Evolutionary conservation across 352 stramenopile species (phyloP).

Genomic region (Halophytophthora polymorphica): DNA sequence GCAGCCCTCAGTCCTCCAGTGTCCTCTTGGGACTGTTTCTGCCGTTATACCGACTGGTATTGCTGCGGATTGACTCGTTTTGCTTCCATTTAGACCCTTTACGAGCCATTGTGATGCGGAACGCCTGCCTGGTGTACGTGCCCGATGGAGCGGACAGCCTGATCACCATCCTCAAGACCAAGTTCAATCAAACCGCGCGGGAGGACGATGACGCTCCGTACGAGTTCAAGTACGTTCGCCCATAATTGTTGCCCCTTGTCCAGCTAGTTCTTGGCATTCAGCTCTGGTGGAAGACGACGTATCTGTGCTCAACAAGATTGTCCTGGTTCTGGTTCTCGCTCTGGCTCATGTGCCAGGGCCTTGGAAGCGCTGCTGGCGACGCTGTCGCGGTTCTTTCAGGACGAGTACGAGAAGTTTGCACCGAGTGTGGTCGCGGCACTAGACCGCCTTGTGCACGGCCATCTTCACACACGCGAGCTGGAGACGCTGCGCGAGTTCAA

Average conservation of each 20-base stretch:
- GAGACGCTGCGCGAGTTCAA: constrained; percentile 68
- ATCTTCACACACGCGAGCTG: constrained; percentile 42
- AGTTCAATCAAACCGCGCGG: constrained; percentile 36
- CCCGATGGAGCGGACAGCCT: constrained; percentile 44
- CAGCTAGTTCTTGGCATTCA: constrained; percentile 14
- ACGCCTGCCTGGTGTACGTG: constrained; percentile 43
- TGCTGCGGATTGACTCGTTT: not conserved
- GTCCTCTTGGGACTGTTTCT: not conserved
- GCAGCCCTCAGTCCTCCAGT: constrained; percentile 1
- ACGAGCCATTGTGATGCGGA: constrained; percentile 48
- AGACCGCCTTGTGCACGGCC: constrained; percentile 44
- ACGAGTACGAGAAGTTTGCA: constrained; percentile 39
- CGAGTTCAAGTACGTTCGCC: constrained; percentile 45
- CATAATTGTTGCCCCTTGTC: constrained; percentile 27
- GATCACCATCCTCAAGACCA: constrained; percentile 47
- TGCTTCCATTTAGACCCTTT: constrained; percentile 21
- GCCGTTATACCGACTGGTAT: too few relatives aligned
- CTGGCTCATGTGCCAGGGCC: constrained; percentile 17
- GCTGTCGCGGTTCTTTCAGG: constrained; percentile 52
- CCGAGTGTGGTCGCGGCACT: constrained; percentile 43
- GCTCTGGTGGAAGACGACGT: not conserved
- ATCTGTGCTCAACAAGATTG: not conserved
- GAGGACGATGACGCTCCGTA: constrained; percentile 43
- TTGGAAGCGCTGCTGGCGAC: constrained; percentile 54
- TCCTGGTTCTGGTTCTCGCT: not conserved